These are phyloP conservation scores for Euphrasia arctica DNA, from an alignment of 305 asterid species.

Conservation along the genomic window DNA sequence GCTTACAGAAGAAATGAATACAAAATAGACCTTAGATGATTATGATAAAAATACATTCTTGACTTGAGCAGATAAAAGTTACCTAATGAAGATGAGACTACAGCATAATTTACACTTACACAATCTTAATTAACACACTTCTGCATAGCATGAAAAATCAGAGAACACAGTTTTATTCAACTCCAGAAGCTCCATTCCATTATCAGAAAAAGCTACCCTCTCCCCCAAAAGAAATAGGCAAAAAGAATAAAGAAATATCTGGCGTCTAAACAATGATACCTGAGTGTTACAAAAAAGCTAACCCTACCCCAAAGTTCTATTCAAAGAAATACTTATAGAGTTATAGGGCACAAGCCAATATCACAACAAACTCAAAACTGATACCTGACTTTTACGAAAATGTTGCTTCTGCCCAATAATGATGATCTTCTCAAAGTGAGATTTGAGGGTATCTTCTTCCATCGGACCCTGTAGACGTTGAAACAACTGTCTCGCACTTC, in stretches of 20 bases:
- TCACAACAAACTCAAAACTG: slow-evolving; percentile 18
- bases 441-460: slow-evolving; percentile 74
- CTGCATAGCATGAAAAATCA: neutral
- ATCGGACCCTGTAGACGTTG: slow-evolving; percentile 81
- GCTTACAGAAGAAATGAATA: slow-evolving; percentile 7
- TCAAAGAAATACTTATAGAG: no score
- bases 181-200: neutral
- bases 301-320: no score
- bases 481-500: slow-evolving; percentile 81
- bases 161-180: neutral
- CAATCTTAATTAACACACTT: slow-evolving; percentile 7
- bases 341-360: no score
- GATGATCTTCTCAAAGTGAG: slow-evolving; percentile 74
- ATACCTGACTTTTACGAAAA: slow-evolving; percentile 52
- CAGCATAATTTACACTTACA: neutral
- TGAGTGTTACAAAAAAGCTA: neutral
- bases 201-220: neutral
- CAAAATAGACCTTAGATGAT: neutral
- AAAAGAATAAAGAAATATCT: no score
- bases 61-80: slow-evolving; percentile 1
- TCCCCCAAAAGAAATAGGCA: neutral
- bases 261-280: no score
- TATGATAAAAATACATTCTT: neutral
- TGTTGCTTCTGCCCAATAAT: slow-evolving; percentile 49
- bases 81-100: slow-evolving; percentile 3